These are phyloP conservation scores for Chlamydomonas incerta DNA, from an alignment of 139 green algal genomes.

Conservation along the genomic window DNA sequence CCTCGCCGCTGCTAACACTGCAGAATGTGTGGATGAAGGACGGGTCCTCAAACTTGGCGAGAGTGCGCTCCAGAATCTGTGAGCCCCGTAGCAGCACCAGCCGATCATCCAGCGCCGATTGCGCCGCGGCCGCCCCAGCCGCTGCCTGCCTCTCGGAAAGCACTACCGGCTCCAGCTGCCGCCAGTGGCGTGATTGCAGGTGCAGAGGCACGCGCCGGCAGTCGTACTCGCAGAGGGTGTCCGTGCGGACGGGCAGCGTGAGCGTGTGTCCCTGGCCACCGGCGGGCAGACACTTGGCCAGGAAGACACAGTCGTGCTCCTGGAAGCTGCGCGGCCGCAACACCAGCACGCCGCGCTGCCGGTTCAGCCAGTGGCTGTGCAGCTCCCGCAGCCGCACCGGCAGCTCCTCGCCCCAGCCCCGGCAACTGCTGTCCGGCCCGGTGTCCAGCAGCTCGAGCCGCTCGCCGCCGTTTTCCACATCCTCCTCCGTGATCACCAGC, in stretches of 20 bases:
- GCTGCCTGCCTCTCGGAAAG: no score
- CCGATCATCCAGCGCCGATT: conserved; percentile 39
- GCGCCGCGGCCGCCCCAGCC: no score
- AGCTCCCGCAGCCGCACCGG: conserved; percentile 48
- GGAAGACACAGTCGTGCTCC: conserved; percentile 40
- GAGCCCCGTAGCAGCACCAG: conserved; percentile 33
- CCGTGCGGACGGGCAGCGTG: no score
- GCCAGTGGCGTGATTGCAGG: conserved; percentile 13
- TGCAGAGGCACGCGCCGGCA: conserved; percentile 12
- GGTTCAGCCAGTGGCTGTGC: conserved; percentile 63
- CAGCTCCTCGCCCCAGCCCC: conserved; percentile 48
- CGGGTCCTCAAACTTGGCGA: conserved; percentile 57
- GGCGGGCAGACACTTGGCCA: conserved; percentile 2
- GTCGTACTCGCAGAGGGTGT: not conserved
- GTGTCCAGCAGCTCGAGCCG: conserved; percentile 57
- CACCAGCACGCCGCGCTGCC: conserved; percentile 42
- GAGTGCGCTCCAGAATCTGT: not conserved
- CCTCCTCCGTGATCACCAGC: conserved; percentile 48
- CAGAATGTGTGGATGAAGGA: conserved; percentile 56
- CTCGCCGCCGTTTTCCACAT: not conserved
- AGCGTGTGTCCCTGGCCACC: no score
- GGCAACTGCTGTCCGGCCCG: conserved; percentile 9
- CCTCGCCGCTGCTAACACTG: not conserved
- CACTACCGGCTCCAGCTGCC: not conserved
- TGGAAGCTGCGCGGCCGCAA: conserved; percentile 51